Evolutionary conservation across 352 stramenopile genomes (phyloP).

Genomic region (Pythium chondricola): DNA sequence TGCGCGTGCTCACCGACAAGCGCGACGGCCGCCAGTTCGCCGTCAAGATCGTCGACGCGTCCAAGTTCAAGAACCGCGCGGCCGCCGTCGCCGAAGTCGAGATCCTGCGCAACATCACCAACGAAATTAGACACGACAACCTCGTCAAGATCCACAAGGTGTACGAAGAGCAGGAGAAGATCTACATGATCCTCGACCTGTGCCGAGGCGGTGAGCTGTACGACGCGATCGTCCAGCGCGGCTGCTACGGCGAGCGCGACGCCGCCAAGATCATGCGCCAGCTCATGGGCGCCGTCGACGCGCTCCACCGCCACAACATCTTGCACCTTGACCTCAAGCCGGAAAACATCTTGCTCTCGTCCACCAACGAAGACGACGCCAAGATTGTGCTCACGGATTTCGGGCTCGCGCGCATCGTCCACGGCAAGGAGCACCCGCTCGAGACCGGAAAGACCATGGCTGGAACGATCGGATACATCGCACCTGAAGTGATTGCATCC

Average conservation of each 20-base stretch:
- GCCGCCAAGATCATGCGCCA: constrained; percentile 59
- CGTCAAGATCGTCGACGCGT: constrained; percentile 72
- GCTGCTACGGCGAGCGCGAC: constrained; percentile 59
- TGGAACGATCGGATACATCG: constrained; percentile 76
- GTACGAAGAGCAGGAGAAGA: constrained; percentile 76
- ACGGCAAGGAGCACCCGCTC: constrained; percentile 59
- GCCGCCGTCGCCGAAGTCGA: constrained; percentile 69
- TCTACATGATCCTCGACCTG: constrained; percentile 74
- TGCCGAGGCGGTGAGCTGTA: constrained; percentile 72
- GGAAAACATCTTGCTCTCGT: constrained; percentile 73
- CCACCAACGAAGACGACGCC: constrained; percentile 29
- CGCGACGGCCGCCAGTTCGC: constrained; percentile 46
- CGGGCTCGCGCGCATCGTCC: constrained; percentile 67
- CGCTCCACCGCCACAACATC: constrained; percentile 71
- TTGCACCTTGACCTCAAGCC: constrained; percentile 77
- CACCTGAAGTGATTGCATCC: constrained; percentile 62
- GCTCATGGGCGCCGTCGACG: constrained; percentile 54
- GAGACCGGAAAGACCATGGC: constrained; percentile 59
- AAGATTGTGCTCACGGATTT: constrained; percentile 80
- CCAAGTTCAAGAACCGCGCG: constrained; percentile 68
- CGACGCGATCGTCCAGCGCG: constrained; percentile 60
- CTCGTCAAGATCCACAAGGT: constrained; percentile 78
- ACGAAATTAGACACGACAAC: constrained; percentile 73
- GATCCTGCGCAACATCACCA: constrained; percentile 77
- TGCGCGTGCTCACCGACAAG: constrained; percentile 57